Evolutionary conservation across 257 asterid genomes (phyloP).

Genomic region (Craterostigma plantagineum): DNA sequence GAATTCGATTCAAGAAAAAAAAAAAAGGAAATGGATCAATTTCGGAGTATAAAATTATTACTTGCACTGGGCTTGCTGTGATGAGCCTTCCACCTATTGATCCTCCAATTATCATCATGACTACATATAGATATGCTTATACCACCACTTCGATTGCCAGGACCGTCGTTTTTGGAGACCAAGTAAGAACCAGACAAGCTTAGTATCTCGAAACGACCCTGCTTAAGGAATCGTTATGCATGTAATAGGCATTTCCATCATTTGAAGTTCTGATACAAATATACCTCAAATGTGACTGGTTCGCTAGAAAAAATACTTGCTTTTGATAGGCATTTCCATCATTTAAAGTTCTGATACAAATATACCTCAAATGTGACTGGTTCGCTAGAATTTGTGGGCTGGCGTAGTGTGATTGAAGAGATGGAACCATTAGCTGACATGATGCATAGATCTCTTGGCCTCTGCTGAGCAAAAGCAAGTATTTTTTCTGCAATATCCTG

Average conservation of each 20-base stretch:
- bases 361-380: slow-evolving; percentile 45
- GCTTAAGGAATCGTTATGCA: background rate
- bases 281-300: too few relatives aligned
- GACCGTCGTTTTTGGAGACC: slow-evolving; percentile 50
- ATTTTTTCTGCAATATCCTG: slow-evolving; percentile 57
- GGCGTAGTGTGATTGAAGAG: slow-evolving; percentile 34
- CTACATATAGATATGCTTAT: slow-evolving; percentile 47
- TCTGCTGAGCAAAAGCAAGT: slow-evolving; percentile 50
- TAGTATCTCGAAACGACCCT: slow-evolving; percentile 57
- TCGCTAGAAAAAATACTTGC: too few relatives aligned
- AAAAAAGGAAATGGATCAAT: background rate
- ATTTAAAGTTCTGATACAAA: too few relatives aligned
- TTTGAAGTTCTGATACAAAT: too few relatives aligned
- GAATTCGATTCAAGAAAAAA: too few relatives aligned
- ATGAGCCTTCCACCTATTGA: slow-evolving; percentile 57
- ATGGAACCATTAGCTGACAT: slow-evolving; percentile 52
- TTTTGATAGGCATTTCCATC: too few relatives aligned
- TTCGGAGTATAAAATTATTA: too few relatives aligned
- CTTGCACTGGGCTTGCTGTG: slow-evolving; percentile 25
- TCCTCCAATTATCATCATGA: slow-evolving; percentile 61
- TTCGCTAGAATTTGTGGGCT: slow-evolving; percentile 29
- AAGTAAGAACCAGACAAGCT: slow-evolving; percentile 53
- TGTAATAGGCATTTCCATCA: too few relatives aligned
- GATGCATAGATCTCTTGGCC: slow-evolving; percentile 57
- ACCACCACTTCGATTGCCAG: slow-evolving; percentile 44